Base-by-base conservation (phyloP, 345 rosid genomes). In the Alliaria petiolata region DNA sequence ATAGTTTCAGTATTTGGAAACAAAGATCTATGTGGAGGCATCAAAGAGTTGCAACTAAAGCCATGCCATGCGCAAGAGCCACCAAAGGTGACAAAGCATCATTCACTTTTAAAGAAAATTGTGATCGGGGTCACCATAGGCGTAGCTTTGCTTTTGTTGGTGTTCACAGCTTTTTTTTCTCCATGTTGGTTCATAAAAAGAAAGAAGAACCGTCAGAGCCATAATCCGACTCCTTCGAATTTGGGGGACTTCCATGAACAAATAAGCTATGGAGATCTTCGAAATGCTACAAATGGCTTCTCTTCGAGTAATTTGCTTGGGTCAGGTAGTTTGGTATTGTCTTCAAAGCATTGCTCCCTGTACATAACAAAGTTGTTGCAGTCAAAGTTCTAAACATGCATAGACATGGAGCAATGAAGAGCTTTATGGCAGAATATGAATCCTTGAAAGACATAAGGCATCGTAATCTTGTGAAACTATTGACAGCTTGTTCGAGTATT, bases 351-450 rank as follows among this genome's bases (percentile, higher is more conserved):
- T 62, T 52, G 3, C 54, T 4, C 35, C 2, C 1, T 4, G 35
- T n/a, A n/a, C n/a, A n/a, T n/a, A 28, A 60, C n/a, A 53, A 54
- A 28, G 3, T 4, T 45, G 60, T 69, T 54, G 71, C 79, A 0
- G 13, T 78, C 3, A 83, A 83, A 66, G 83, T 84, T 43, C 6
- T 86, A 30, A 78, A 86, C 38, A 76, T 83, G 54, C 7, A 39
- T 12, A 62, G 12, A 45, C 70, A 16, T 61, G 84, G 82, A 56
- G 91, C 83, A 20, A 62, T 31, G 3, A 72, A 70, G 71, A 86
- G 85, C 13, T 86, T 83, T 28, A 8, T 81, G 15, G 81, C 83
- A 11, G 87, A 84, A 70, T 83, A 85, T 53, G 61, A 40, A n/a
- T n/a, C n/a, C n/a, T n/a, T n/a, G n/a, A n/a, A n/a, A n/a, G 79